phyloP scores from a whole-genome alignment of 495 filamentous ascomycete genomes.

The Bathelium albidoporum region DNA sequence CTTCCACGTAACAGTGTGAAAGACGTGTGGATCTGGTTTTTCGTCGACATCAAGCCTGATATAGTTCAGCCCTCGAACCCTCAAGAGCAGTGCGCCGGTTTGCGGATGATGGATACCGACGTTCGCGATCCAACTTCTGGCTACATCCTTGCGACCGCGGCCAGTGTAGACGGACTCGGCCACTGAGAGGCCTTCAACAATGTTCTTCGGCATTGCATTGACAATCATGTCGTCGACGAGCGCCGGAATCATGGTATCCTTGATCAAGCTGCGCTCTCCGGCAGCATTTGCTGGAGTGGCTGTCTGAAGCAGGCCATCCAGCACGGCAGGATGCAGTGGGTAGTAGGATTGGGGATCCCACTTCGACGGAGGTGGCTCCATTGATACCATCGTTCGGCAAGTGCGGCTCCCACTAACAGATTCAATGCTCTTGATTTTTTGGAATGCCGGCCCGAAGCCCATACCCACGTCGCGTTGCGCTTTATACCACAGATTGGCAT shows the following conservation, averaged over 20 bases:
- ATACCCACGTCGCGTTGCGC: conserved; percentile 20
- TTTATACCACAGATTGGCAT: conserved; percentile 27
- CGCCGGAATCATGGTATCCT: not conserved
- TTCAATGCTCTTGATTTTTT: conserved; percentile 25
- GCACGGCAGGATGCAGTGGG: conserved; percentile 9
- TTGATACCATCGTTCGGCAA: conserved; percentile 9
- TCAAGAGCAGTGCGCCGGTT: not conserved
- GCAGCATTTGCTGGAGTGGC: not conserved
- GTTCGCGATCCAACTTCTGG: not conserved
- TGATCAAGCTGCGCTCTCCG: conserved; percentile 3
- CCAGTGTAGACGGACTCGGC: conserved; percentile 5
- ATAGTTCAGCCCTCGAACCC: conserved; percentile 10
- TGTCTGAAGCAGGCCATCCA: conserved; percentile 11
- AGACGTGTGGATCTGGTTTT: conserved; percentile 13
- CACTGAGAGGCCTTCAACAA: not conserved
- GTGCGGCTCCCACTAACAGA: conserved; percentile 15
- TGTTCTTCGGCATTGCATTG: conserved; percentile 3
- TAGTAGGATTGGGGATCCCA: conserved; percentile 10
- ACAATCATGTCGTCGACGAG: conserved; percentile 11
- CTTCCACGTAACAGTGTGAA: conserved; percentile 20
- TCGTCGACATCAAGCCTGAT: conserved; percentile 5
- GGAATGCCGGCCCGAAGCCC: conserved; percentile 26
- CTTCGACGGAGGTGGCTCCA: conserved; percentile 7
- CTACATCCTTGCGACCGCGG: conserved; percentile 4
- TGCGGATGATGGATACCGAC: not conserved